Conservation (phyloP, 768 basidiomycete species). For the Hirschioporus abietinus region DNA sequence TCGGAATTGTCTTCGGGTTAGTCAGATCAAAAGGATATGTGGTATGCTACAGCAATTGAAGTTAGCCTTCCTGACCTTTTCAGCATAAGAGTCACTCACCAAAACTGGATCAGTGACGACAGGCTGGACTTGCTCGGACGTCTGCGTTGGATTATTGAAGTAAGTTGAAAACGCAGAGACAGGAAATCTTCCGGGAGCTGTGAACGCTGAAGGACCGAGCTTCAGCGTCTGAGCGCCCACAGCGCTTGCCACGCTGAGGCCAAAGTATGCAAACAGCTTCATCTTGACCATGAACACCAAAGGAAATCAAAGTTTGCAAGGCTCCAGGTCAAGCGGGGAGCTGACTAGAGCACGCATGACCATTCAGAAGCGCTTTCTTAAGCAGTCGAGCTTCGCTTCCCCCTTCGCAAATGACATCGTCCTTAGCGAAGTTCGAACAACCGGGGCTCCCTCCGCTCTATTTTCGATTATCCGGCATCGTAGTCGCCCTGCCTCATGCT, state of each 20-base stretch:
- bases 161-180: conserved; percentile 59
- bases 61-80: conserved; percentile 9
- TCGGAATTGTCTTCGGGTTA: conserved; percentile 53
- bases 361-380: not conserved
- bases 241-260: not conserved
- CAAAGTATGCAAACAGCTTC: not conserved
- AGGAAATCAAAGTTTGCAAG: not conserved
- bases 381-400: not conserved
- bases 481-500: not conserved
- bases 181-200: conserved; percentile 59
- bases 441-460: not conserved
- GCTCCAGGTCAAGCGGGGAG: not conserved
- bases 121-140: conserved; percentile 70
- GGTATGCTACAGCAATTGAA: conserved; percentile 36
- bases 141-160: conserved; percentile 70
- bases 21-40: conserved; percentile 60
- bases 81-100: conserved; percentile 28
- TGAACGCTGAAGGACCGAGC: conserved; percentile 38
- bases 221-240: not conserved
- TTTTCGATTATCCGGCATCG: not conserved
- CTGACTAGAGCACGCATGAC: not conserved
- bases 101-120: conserved; percentile 67
- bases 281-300: not conserved
- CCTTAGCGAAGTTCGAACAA: not conserved
- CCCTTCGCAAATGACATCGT: not conserved